These are phyloP conservation scores for Sherardia arvensis DNA, from an alignment of 257 asterid genomes.

Conservation along the genomic window DNA sequence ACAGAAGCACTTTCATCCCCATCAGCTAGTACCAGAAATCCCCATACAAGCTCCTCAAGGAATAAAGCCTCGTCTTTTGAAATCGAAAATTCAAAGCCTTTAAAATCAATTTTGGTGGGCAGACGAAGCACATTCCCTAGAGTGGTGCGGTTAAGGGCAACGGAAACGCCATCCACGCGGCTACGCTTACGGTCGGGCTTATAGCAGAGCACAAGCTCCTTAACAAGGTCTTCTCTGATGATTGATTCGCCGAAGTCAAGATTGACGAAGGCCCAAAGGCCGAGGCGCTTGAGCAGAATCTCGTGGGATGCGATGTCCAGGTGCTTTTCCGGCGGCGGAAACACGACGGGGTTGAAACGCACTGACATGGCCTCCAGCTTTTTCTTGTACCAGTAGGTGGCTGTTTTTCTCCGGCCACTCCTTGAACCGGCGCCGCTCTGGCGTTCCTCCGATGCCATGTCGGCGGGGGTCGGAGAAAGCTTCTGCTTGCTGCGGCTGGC, in stretches of 20 bases:
- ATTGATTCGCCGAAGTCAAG: constrained; percentile 5
- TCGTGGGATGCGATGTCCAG: not conserved
- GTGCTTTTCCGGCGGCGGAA: not conserved
- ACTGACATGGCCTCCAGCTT: not conserved
- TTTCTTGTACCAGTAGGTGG: not conserved
- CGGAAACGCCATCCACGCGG: not conserved
- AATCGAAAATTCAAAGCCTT: not conserved
- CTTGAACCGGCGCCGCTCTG: not conserved
- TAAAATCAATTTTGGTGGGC: not conserved
- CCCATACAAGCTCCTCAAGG: constrained; percentile 7
- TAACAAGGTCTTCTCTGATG: constrained; percentile 1
- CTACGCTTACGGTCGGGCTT: not conserved
- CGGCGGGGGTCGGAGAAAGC: not conserved
- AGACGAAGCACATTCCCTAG: constrained; percentile 1
- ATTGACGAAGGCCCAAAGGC: constrained; percentile 14
- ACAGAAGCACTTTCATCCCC: not conserved
- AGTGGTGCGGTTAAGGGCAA: not conserved
- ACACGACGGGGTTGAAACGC: constrained; percentile 2
- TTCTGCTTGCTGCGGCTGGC: not conserved
- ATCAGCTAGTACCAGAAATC: constrained; percentile 12
- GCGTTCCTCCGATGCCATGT: too few relatives aligned
- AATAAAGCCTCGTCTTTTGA: constrained; percentile 7
- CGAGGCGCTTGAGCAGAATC: constrained; percentile 3
- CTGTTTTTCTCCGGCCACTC: not conserved
- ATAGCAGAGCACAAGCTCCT: constrained; percentile 4